A percentile compares a stretch with the other conserved stretches of the same genome.
Conservation (phyloP, 768 basidiomycete species). For the Boletus pseudopeckii region DNA sequence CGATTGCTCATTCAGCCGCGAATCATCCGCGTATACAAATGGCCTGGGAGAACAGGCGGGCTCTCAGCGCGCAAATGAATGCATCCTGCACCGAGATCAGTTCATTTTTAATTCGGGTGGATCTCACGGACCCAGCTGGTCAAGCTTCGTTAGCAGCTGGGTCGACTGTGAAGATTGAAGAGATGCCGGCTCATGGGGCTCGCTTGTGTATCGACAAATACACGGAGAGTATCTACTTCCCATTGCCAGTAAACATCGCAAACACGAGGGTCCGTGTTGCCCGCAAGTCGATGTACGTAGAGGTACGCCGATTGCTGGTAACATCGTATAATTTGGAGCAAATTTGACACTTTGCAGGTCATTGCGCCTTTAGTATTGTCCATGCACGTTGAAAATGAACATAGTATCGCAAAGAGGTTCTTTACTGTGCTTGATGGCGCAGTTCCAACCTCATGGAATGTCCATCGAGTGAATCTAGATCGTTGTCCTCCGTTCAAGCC, state of each 20-base stretch:
- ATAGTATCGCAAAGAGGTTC: conserved; percentile 25
- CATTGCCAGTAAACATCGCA: conserved; percentile 41
- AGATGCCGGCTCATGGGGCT: background rate
- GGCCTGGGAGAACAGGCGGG: conserved; percentile 13
- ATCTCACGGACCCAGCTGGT: conserved; percentile 22
- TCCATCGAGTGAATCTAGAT: conserved; percentile 40
- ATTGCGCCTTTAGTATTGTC: conserved; percentile 16
- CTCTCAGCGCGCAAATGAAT: conserved; percentile 16
- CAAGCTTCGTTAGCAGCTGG: conserved; percentile 17
- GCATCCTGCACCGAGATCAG: conserved; percentile 9
- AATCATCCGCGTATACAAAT: background rate
- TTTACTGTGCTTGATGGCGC: conserved; percentile 20
- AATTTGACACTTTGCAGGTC: conserved; percentile 14
- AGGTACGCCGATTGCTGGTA: conserved; percentile 18
- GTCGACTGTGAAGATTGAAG: conserved; percentile 16
- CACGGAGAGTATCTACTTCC: conserved; percentile 34
- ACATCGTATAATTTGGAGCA: background rate
- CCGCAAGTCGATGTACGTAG: conserved; percentile 51
- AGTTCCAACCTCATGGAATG: conserved; percentile 29
- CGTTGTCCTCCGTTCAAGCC: conserved; percentile 33
- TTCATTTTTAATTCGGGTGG: conserved; percentile 19
- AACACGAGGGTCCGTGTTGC: conserved; percentile 45
- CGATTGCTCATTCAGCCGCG: background rate
- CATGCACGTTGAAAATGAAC: conserved; percentile 16
- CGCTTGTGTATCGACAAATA: conserved; percentile 16